Evolutionary conservation across 495 filamentous ascomycete genomes (phyloP).

Genomic region (Gamarada debralockiae): DNA sequence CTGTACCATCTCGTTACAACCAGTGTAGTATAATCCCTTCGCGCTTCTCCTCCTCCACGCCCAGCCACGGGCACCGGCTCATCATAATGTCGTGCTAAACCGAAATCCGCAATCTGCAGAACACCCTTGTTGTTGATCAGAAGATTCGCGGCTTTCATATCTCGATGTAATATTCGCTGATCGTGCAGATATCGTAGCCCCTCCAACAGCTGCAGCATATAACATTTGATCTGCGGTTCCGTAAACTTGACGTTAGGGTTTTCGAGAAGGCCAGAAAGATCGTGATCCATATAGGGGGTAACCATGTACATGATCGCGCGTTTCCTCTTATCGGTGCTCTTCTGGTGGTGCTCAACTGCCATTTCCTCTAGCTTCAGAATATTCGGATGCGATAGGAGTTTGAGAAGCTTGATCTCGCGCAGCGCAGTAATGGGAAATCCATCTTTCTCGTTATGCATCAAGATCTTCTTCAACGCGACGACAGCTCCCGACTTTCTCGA

Average conservation of each 20-base stretch:
- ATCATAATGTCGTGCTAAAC: slow-evolving; percentile 89
- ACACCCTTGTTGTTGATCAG: slow-evolving; percentile 93
- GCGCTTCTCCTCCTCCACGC: slow-evolving; percentile 77
- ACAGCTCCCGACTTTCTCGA: slow-evolving; percentile 66
- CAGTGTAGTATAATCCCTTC: slow-evolving; percentile 86
- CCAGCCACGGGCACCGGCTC: slow-evolving; percentile 76
- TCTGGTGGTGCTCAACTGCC: slow-evolving; percentile 76
- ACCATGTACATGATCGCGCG: slow-evolving; percentile 97
- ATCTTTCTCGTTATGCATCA: slow-evolving; percentile 84
- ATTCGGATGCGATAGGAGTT: slow-evolving; percentile 87
- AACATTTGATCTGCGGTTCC: slow-evolving; percentile 93
- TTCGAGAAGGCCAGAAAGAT: slow-evolving; percentile 91
- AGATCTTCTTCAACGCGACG: slow-evolving; percentile 92
- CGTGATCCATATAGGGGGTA: slow-evolving; percentile 98
- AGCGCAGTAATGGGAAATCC: slow-evolving; percentile 78
- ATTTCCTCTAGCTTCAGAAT: slow-evolving; percentile 88
- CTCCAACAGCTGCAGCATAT: slow-evolving; percentile 90
- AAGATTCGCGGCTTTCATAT: slow-evolving; percentile 99
- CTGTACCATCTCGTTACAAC: slow-evolving; percentile 98
- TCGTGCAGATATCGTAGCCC: slow-evolving; percentile 87
- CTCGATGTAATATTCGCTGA: slow-evolving; percentile 86
- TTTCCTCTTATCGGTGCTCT: slow-evolving; percentile 70
- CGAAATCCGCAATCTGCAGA: slow-evolving; percentile 96
- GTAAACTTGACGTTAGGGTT: slow-evolving; percentile 86
- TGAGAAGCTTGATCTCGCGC: slow-evolving; percentile 92